phyloP scores from a whole-genome alignment of 2,329 filamentous ascomycete genomes.

The Lasiodiplodia citricola region DNA sequence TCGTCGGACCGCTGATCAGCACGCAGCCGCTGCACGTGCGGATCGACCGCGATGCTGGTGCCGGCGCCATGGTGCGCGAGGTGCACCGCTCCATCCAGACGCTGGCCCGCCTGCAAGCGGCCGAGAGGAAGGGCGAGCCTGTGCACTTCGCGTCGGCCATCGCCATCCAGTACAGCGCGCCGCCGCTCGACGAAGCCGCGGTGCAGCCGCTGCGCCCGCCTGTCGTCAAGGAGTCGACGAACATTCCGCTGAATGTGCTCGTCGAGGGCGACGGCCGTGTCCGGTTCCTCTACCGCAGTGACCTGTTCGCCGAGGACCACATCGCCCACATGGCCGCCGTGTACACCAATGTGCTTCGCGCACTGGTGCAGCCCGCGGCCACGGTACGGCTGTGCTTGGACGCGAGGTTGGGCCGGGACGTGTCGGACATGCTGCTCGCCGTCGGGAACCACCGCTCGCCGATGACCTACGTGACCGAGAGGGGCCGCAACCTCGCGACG shows the following conservation, averaged over 20 bases:
- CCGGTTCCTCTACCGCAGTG: not conserved
- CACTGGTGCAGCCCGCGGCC: not conserved
- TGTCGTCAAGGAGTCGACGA: not conserved
- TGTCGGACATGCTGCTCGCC: not conserved
- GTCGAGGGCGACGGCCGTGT: not conserved
- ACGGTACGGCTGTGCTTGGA: not conserved
- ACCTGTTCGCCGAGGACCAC: not conserved
- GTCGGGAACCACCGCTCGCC: not conserved
- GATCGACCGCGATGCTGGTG: not conserved
- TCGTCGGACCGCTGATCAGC: conserved; percentile 43
- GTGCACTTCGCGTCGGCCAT: not conserved
- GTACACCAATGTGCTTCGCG: not conserved
- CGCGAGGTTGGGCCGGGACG: not conserved
- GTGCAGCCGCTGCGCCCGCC: not conserved
- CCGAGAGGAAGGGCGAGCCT: not conserved
- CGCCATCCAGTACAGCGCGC: not conserved
- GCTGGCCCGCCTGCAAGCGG: not conserved
- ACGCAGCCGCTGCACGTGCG: not conserved
- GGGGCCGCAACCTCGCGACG: not conserved
- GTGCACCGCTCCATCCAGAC: not conserved
- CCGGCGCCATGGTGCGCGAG: not conserved
- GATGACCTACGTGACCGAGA: not conserved
- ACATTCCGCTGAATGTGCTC: not conserved
- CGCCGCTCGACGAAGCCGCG: not conserved
- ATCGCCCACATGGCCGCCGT: not conserved